phyloP scores from a whole-genome alignment of 2,329 filamentous ascomycete species.

The Claviceps purpurea region DNA sequence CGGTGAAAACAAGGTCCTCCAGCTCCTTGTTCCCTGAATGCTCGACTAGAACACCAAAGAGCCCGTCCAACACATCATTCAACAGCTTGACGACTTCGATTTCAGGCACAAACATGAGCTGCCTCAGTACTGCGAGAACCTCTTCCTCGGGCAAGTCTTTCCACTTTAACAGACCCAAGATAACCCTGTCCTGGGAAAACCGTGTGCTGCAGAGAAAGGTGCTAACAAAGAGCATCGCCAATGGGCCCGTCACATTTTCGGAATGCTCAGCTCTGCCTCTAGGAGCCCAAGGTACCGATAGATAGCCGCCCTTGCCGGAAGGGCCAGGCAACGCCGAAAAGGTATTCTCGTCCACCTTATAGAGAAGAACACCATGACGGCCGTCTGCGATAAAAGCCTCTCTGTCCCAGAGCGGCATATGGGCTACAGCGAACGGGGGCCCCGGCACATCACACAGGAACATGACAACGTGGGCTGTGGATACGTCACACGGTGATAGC shows the following conservation, averaged over 20 bases:
- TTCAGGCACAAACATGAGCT: slow-evolving; percentile 86
- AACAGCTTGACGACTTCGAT: slow-evolving; percentile 95
- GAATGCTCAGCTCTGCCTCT: slow-evolving; percentile 51
- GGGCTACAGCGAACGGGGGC: slow-evolving; percentile 79
- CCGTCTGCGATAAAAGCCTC: slow-evolving; percentile 85
- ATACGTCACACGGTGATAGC: slow-evolving; percentile 66
- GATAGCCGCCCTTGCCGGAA: slow-evolving; percentile 70
- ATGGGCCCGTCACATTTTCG: slow-evolving; percentile 64
- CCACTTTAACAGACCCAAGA: slow-evolving; percentile 79
- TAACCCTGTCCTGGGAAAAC: slow-evolving; percentile 81
- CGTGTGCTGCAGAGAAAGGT: slow-evolving; percentile 90
- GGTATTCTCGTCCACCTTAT: slow-evolving; percentile 85
- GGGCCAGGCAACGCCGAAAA: slow-evolving; percentile 49
- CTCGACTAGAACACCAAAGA: slow-evolving; percentile 85
- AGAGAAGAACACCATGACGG: slow-evolving; percentile 65
- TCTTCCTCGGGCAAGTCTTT: slow-evolving; percentile 60
- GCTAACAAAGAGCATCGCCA: slow-evolving; percentile 65
- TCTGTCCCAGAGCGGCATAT: slow-evolving; percentile 88
- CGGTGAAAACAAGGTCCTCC: slow-evolving; percentile 84
- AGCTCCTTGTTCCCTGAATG: slow-evolving; percentile 84
- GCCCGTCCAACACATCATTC: slow-evolving; percentile 73
- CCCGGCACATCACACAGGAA: slow-evolving; percentile 76
- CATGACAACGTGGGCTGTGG: slow-evolving; percentile 75
- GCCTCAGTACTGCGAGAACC: slow-evolving; percentile 60
- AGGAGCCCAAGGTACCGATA: slow-evolving; percentile 69